Evolutionary conservation across 2,329 filamentous ascomycete genomes (phyloP).

Genomic region (Parascedosporium putredinis): DNA sequence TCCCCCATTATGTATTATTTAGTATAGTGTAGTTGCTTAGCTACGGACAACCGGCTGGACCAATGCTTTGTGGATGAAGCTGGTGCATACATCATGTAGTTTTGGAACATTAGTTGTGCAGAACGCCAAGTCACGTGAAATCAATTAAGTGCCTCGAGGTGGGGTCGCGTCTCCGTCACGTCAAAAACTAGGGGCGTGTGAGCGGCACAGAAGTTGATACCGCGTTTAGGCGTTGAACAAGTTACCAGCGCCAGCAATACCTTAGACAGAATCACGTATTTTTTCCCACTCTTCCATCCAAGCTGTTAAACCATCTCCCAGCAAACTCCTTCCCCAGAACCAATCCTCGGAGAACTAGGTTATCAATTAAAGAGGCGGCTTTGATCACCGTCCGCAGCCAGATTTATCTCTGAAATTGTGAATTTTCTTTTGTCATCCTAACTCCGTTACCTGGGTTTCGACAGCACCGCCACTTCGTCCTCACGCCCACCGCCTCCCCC

Average conservation of each 20-base stretch:
- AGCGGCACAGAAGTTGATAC: neutral
- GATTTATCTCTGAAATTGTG: neutral
- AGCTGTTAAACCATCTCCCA: too few species aligned
- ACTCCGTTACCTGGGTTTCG: too few species aligned
- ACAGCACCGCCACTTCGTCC: neutral
- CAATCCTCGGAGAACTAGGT: too few species aligned
- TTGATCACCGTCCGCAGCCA: too few species aligned
- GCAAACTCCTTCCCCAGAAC: neutral
- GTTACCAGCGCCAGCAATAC: too few species aligned
- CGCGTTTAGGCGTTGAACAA: too few species aligned
- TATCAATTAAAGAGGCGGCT: too few species aligned
- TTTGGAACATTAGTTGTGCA: neutral
- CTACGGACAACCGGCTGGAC: too few species aligned
- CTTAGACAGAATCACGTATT: neutral
- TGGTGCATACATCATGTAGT: neutral
- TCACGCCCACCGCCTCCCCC: neutral
- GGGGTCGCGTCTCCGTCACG: constrained; percentile 26
- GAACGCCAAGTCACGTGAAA: constrained; percentile 21
- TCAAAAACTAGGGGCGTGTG: constrained; percentile 18
- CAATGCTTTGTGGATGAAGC: neutral
- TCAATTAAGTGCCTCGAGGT: constrained; percentile 11
- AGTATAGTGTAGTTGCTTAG: too few species aligned
- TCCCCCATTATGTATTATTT: too few species aligned
- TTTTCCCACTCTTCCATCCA: neutral
- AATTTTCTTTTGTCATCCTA: too few species aligned